Conservation (phyloP, 2,329 filamentous ascomycete genomes). For the Aspergillus transmontanensis region DNA sequence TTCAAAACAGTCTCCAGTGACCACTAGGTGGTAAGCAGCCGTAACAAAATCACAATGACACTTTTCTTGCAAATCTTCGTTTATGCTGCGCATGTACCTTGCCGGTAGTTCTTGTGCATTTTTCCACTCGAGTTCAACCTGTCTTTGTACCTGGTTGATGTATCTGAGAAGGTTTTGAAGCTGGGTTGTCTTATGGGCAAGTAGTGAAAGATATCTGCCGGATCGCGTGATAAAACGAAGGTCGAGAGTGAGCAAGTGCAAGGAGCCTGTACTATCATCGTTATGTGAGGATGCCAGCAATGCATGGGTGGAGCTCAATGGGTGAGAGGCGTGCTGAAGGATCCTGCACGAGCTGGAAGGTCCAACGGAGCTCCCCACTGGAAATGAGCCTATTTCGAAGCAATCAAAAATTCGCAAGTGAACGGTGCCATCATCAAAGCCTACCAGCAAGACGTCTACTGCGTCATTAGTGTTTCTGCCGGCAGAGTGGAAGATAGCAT, state of each 20-base stretch:
- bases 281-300: conserved; percentile 56
- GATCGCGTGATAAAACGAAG: conserved; percentile 76
- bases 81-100: conserved; percentile 76
- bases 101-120: conserved; percentile 76
- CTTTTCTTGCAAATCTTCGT: conserved; percentile 71
- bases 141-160: conserved; percentile 74
- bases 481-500: conserved; percentile 67
- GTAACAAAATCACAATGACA: conserved; percentile 68
- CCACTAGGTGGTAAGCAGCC: conserved; percentile 79
- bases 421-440: conserved; percentile 69
- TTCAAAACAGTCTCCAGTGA: conserved; percentile 77
- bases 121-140: conserved; percentile 81
- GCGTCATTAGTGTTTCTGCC: conserved; percentile 68
- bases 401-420: conserved; percentile 85
- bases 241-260: conserved; percentile 75
- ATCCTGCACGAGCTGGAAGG: conserved; percentile 43
- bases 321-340: conserved; percentile 69
- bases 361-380: conserved; percentile 43
- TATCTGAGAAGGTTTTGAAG: conserved; percentile 86
- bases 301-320: conserved; percentile 73
- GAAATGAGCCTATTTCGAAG: conserved; percentile 70
- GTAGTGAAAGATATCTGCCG: conserved; percentile 77
- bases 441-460: conserved; percentile 78
- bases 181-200: conserved; percentile 84
- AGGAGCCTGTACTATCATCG: conserved; percentile 38